Conservation (phyloP, 345 rosid genomes). For the Citrus unshiu region DNA sequence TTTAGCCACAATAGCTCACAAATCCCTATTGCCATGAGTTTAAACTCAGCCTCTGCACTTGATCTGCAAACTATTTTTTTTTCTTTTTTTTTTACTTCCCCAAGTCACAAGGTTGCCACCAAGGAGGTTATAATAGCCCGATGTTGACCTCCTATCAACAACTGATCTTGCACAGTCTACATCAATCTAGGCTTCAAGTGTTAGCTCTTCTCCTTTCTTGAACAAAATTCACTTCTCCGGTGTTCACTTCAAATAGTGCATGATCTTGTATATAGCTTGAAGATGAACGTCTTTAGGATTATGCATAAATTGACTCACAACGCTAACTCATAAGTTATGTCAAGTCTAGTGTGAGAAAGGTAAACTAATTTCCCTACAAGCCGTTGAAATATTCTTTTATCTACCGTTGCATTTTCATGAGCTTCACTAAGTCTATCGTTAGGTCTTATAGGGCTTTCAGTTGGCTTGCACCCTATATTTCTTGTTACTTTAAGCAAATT, state of each 20-base stretch:
- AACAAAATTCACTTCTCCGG: not conserved
- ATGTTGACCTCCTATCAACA: no score
- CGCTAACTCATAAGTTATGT: not conserved
- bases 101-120: no score
- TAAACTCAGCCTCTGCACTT: no score
- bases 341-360: not conserved
- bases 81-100: no score
- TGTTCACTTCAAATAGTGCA: not conserved
- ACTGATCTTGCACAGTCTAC: no score
- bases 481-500: not conserved
- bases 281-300: not conserved
- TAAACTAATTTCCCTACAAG: not conserved
- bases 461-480: not conserved
- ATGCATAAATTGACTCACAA: not conserved
- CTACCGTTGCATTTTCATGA: not conserved
- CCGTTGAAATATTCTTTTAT: not conserved
- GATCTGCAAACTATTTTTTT: no score
- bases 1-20: no score
- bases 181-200: no score
- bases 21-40: no score
- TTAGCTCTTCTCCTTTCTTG: no score
- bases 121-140: no score
- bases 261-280: not conserved
- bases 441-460: not conserved
- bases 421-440: not conserved